Evolutionary conservation across 805 yeast genomes (phyloP).

Genomic region (Ogataea pignaliae): DNA sequence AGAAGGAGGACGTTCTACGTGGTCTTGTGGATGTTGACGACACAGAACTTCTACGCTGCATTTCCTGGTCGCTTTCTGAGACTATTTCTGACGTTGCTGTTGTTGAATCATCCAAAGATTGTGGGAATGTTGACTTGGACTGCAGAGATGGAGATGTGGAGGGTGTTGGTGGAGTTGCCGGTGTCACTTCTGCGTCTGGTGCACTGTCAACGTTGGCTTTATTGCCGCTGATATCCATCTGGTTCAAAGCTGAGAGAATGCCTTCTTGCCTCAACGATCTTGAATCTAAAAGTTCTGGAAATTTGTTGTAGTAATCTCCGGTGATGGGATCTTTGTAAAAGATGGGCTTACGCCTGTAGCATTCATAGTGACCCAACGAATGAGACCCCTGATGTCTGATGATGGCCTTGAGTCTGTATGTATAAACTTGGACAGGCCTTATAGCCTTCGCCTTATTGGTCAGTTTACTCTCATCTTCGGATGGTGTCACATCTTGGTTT

Average conservation of each 20-base stretch:
- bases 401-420: conserved; percentile 63
- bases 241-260: background rate
- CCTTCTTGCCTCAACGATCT: conserved; percentile 5
- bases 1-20: conserved; percentile 11
- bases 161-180: background rate
- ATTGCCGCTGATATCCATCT: background rate
- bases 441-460: background rate
- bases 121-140: no score
- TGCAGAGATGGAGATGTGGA: background rate
- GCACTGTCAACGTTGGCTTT: background rate
- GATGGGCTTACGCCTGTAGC: conserved; percentile 73
- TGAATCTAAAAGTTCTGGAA: conserved; percentile 11
- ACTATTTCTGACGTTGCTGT: background rate
- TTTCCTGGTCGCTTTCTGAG: background rate
- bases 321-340: conserved; percentile 38
- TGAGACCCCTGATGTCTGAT: conserved; percentile 89
- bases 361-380: conserved; percentile 85
- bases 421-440: conserved; percentile 13
- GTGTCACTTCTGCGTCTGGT: background rate
- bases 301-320: conserved; percentile 20
- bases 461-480: background rate
- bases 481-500: background rate
- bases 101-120: no score
- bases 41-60: background rate
- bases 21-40: background rate